Evolutionary conservation across 164 flowering plant species (phyloP).

Genomic region (Umbellularia californica): DNA sequence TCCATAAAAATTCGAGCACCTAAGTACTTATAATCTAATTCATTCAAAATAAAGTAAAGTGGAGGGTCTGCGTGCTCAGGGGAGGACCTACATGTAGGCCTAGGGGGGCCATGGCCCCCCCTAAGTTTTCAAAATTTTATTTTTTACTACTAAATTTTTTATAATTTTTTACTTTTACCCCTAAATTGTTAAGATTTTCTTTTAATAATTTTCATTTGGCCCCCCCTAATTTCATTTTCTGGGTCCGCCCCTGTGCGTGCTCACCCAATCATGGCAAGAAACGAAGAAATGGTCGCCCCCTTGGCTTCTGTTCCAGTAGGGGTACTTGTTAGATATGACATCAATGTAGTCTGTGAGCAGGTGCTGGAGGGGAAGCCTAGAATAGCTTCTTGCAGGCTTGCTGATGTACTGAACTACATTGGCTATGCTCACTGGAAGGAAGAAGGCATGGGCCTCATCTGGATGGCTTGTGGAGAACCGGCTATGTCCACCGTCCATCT

Average conservation of each 20-base stretch:
- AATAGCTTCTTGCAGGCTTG: constrained; percentile 19
- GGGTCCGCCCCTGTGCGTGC: too few relatives aligned
- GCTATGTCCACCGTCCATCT: constrained; percentile 21
- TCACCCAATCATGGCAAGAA: constrained; percentile 90
- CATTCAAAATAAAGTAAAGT: neutral
- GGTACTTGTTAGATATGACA: constrained; percentile 51
- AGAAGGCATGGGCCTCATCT: constrained; percentile 12
- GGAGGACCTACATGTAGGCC: too few relatives aligned
- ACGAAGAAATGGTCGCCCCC: constrained; percentile 88
- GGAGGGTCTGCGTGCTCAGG: constrained; percentile 10
- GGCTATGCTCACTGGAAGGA: constrained; percentile 43
- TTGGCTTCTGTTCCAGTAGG: constrained; percentile 67
- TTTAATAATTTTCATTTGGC: too few relatives aligned
- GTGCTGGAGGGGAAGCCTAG: constrained; percentile 28
- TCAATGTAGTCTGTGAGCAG: constrained; percentile 51
- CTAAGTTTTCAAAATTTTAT: too few relatives aligned
- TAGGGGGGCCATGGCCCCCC: too few relatives aligned
- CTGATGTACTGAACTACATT: constrained; percentile 51
- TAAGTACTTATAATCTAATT: too few relatives aligned
- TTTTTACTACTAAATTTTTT: too few relatives aligned
- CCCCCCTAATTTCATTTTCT: too few relatives aligned
- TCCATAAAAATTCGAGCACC: too few relatives aligned
- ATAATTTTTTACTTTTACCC: too few relatives aligned
- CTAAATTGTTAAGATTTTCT: too few relatives aligned
- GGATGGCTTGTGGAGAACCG: constrained; percentile 4